Base-by-base conservation (phyloP, 1,284 basidiomycete genomes). In the Ceratobasidium sp. region DNA sequence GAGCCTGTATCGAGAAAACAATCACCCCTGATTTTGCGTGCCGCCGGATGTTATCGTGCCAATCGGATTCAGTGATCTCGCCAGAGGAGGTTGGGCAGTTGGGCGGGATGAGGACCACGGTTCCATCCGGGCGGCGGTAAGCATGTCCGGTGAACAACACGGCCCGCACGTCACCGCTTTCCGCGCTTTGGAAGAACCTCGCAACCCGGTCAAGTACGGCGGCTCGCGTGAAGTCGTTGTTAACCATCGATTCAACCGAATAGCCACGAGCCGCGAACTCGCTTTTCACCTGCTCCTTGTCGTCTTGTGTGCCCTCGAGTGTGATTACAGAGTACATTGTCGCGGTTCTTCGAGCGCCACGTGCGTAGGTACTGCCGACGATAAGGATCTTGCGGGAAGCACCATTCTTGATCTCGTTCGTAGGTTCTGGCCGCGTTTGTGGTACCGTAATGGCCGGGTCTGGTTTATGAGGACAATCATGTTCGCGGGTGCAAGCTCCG, bases 91-190 rank as follows among this genome's bases (percentile, higher is more conserved):
- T 31, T 24, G 41, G 27, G n/a, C 66, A 69, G 9, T 47, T 41
- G 41, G 66, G 66, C 17, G 66, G 66, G 24, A 69, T 27, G 17
- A 69, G 53, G 41, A 69, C 47, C 29, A 69, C 53, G 6, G 41
- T 31, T 15, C 54, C 66, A n/a, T 29, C n/a, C 7, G 2, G 22
- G 31, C 29, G 36, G 19, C 31, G 22, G 15, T 17, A 31, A 9
- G 53, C 66, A 19, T 69, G 66, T 24, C 66, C 66, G 14, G 44
- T 57, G 31, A 69, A 69, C 24, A 54, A 51, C 6, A 69, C 41
- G n/a, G 66, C 66, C 31, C 66, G 66, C n/a, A 69, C 53, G 19
- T 69, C 53, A 2, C 66, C 66, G 22, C 36, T 33, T 15, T 57
- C 7, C 7, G 66, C 66, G 31, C 57, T 53, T 22, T 19, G 41